Evolutionary conservation across 2,329 filamentous ascomycete species (phyloP).

Genomic region (Arachnopeziza araneosa): DNA sequence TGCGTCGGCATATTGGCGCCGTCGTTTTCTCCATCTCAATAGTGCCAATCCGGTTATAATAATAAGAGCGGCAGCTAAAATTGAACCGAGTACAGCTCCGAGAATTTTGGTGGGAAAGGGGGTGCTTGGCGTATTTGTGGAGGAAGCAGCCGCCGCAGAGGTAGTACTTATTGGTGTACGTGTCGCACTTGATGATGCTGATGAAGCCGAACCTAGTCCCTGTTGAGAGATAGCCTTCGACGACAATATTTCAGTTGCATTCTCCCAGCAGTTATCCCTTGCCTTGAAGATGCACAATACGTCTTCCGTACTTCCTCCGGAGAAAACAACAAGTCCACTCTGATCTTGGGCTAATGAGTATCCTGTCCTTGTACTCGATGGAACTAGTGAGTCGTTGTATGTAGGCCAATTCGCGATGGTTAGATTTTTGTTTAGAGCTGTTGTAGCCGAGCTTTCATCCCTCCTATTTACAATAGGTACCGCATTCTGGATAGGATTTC

Average conservation of each 20-base stretch:
- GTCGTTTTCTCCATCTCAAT: conserved; percentile 55
- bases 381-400: conserved; percentile 73
- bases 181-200: conserved; percentile 16
- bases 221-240: conserved; percentile 14
- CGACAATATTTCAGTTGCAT: conserved; percentile 46
- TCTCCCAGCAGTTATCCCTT: conserved; percentile 69
- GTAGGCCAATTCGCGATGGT: conserved; percentile 63
- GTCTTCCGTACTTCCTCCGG: conserved; percentile 60
- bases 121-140: conserved; percentile 19
- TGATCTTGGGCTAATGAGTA: conserved; percentile 65
- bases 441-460: conserved; percentile 3
- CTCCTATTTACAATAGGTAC: conserved; percentile 33
- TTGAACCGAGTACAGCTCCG: conserved; percentile 75
- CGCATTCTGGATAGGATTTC: conserved; percentile 45
- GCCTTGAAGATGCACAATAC: conserved; percentile 74
- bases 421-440: conserved; percentile 38
- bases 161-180: conserved; percentile 8
- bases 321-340: conserved; percentile 66
- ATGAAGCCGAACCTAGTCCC: conserved; percentile 21
- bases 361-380: conserved; percentile 55
- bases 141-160: conserved; percentile 25
- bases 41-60: conserved; percentile 56
- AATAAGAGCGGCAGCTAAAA: conserved; percentile 60
- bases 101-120: conserved; percentile 56
- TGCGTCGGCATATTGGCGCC: conserved; percentile 44